phyloP scores from a whole-genome alignment of 768 basidiomycete genomes.

The Lanmaoa pseudosensibilis region DNA sequence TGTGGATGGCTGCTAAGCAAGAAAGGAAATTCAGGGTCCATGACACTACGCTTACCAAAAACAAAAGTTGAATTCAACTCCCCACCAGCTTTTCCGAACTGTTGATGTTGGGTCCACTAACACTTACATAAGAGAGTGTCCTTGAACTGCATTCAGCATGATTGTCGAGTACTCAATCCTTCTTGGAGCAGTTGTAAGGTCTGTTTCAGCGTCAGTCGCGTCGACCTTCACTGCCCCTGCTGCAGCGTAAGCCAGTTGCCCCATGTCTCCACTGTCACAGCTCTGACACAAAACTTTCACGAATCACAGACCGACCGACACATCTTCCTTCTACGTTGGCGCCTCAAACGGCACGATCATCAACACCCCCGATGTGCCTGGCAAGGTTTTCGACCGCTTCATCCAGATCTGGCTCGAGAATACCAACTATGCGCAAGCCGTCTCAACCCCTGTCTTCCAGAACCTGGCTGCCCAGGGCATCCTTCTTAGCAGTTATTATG shows the following conservation, averaged over 20 bases:
- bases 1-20: too few relatives aligned
- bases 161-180: conserved; percentile 9
- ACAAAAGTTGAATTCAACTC: too few relatives aligned
- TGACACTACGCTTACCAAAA: too few relatives aligned
- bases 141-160: conserved; percentile 14
- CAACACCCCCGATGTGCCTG: conserved; percentile 38
- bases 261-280: neutral
- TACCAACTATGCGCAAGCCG: conserved; percentile 46
- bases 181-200: conserved; percentile 14
- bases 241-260: conserved; percentile 21
- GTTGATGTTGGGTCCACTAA: too few relatives aligned
- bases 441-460: conserved; percentile 28
- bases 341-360: conserved; percentile 43
- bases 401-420: conserved; percentile 65
- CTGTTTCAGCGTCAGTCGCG: conserved; percentile 23
- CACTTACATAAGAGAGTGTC: too few relatives aligned
- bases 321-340: conserved; percentile 43
- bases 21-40: too few relatives aligned
- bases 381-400: conserved; percentile 48
- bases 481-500: conserved; percentile 45
- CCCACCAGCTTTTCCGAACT: too few relatives aligned
- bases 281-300: conserved; percentile 1
- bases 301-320: conserved; percentile 30
- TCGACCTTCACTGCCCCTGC: conserved; percentile 33
- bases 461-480: conserved; percentile 52